Evolutionary conservation across 2,329 filamentous ascomycete genomes (phyloP).

Genomic region (Paradendryphiella salina): DNA sequence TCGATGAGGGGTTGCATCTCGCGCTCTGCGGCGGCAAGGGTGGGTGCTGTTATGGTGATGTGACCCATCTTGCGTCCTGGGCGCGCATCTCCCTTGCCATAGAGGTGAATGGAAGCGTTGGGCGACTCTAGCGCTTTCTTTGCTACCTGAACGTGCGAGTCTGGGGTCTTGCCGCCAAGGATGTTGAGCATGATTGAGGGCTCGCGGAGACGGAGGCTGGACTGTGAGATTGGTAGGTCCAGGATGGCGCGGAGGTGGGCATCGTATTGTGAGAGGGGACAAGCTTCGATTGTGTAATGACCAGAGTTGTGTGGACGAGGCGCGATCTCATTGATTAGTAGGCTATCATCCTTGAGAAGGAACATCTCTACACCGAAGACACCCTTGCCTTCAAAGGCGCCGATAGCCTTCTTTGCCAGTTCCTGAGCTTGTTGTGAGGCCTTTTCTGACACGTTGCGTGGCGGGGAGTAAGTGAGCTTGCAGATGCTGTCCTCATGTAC

Average conservation of each 20-base stretch:
- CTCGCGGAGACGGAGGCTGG: slow-evolving; percentile 61
- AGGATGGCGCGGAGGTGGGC: slow-evolving; percentile 86
- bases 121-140: slow-evolving; percentile 61
- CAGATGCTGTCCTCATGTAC: slow-evolving; percentile 95
- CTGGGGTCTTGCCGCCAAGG: slow-evolving; percentile 58
- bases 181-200: slow-evolving; percentile 65
- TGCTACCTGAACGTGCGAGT: slow-evolving; percentile 65
- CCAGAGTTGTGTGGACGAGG: slow-evolving; percentile 88
- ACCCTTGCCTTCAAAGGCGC: slow-evolving; percentile 81
- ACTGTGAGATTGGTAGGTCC: slow-evolving; percentile 59
- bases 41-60: slow-evolving; percentile 75
- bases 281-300: slow-evolving; percentile 92
- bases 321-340: slow-evolving; percentile 86
- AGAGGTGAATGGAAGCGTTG: slow-evolving; percentile 75
- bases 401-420: slow-evolving; percentile 77
- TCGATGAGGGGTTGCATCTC: slow-evolving; percentile 72
- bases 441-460: slow-evolving; percentile 66
- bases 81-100: slow-evolving; percentile 83
- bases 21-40: slow-evolving; percentile 68
- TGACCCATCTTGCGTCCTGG: slow-evolving; percentile 95
- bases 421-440: slow-evolving; percentile 69
- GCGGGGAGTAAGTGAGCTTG: slow-evolving; percentile 86
- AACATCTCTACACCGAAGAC: slow-evolving; percentile 99
- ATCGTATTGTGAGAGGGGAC: slow-evolving; percentile 87
- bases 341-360: slow-evolving; percentile 68